A percentile compares a stretch with the other conserved stretches of the same genome.
These are phyloP conservation scores for Pichia sp. DNA, from an alignment of 1,139 yeast genomes.

Conservation along the genomic window DNA sequence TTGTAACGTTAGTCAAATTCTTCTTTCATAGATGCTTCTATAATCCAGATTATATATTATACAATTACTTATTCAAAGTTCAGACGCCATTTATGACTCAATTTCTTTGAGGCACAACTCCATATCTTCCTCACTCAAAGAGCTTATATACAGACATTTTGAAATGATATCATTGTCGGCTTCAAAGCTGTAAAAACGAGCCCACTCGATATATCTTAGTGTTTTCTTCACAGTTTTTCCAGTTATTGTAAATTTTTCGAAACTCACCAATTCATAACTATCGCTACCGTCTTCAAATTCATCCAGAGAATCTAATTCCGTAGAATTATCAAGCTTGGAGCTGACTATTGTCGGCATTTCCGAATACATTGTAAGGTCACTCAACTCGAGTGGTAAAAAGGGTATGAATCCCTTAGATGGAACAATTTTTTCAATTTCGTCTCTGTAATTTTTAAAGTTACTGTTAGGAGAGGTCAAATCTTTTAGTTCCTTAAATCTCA, in stretches of 20 bases:
- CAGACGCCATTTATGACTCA: not conserved
- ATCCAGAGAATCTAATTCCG: conserved; percentile 8
- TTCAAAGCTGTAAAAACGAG: conserved; percentile 51
- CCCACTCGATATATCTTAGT: conserved; percentile 83
- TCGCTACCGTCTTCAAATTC: conserved; percentile 9
- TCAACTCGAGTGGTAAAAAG: conserved; percentile 77
- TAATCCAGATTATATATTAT: not conserved
- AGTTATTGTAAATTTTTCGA: conserved; percentile 71
- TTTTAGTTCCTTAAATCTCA: conserved; percentile 50
- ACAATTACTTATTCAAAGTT: not conserved
- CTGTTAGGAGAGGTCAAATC: conserved; percentile 59
- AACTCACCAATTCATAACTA: conserved; percentile 51
- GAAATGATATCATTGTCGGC: conserved; percentile 62
- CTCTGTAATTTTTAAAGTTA: conserved; percentile 62
- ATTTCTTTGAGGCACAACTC: conserved; percentile 32
- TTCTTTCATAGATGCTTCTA: not conserved
- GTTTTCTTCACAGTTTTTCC: conserved; percentile 77
- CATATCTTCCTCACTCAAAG: conserved; percentile 78
- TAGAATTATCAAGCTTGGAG: conserved; percentile 11
- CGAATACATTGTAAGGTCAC: conserved; percentile 77
- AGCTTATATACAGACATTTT: conserved; percentile 75
- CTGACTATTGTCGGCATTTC: conserved; percentile 54
- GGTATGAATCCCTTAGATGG: conserved; percentile 77
- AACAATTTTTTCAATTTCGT: conserved; percentile 54
- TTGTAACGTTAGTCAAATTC: no score